Evolutionary conservation across 345 rosid genomes (phyloP), one percentile per base, ranked within the genome.

Genomic region (Diplotaxis tenuifolia): DNA sequence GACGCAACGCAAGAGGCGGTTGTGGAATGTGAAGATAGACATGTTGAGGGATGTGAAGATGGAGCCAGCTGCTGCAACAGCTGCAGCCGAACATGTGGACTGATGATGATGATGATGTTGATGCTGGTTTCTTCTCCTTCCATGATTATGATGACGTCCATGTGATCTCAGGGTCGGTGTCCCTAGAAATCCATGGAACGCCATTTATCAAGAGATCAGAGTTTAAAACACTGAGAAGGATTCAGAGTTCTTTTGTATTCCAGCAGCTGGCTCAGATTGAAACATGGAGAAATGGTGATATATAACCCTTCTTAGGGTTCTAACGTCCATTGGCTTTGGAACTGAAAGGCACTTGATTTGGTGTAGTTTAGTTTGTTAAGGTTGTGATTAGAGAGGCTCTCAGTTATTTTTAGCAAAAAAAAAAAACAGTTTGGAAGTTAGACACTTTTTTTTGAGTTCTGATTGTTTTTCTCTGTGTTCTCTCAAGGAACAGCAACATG

Each of bases 1-100:
- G 85, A 91, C 84, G 45, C 91, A 77, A 80, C 74, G 87, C 21
- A 76, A 67, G 61, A 94, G 85, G 45, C 93, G 95, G 60, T 86
- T 88, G 73, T 80, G 88, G 80, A 89, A 89, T 7, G 86, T 83
- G 74, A 55, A 76, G 70, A 89, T 50, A 10, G 94, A 88, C 75
- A 47, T 84, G 83, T 86, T 86, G 66, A 93, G 82, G 52, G 91
- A 80, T 4, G 84, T 36, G 62, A 94, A 55, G 9, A 91, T 56
- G 70, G 85, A 65, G 79, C 85, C 80, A 31, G 97, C 72, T 38
- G 68, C 79, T 12, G 66, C 73, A 10, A 74, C 62, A 1, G 72
- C 55, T 0, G 86, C 63, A 47, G 80, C 58, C 5, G 81, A 79
- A 67, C 45, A 67, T 72, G 18, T 42, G 3, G 81, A 49, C 6